Base-by-base conservation (phyloP, 139 green algal species). In the Mychonastes homosphaera region DNA sequence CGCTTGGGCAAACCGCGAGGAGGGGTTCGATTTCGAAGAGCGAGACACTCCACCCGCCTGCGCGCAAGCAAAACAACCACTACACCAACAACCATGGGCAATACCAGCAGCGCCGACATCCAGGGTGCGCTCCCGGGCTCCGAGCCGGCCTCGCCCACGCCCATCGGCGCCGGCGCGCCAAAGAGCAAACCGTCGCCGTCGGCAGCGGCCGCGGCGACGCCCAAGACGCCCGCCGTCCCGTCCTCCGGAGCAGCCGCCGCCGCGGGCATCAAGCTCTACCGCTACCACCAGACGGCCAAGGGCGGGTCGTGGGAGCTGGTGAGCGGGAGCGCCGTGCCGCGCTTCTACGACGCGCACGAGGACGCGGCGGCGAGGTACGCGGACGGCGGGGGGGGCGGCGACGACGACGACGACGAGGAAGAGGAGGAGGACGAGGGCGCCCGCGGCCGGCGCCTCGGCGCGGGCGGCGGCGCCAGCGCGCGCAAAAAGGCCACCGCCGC, bases 291-390 rank as follows among this genome's bases (percentile, higher is more conserved):
- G 16, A 69, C 58, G n/a, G 55, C 18, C 35, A 56, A 36, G 0
- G 50, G 28, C 36, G 76, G 74, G 13, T 43, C 43, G 2, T 94
- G 84, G 82, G 60, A 81, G 50, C 49, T 84, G 24, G 61, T 78
- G 2, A 69, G 74, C 23, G 61, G 32, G 7, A 66, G 56, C 24
- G 79, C 72, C 0, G 26, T 21, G 3, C 65, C 64, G 0, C 24
- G 62, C 27, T 83, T 92, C 57, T 91, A 87, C 32, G 72, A 94
- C 49, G 55, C 55, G 1, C 76, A 87, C 3, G 83, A 88, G 34
- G 85, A 94, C 52, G 47, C 46, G 53, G 56, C 24, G 61, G 60
- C 32, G 56, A 18, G 3, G 54, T 62, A 13, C 30, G 60, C 30
- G 61, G n/a, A 69, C 56, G 23, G 29, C 26, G 44, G 58, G 56